These are phyloP conservation scores for Aspergillus pseudoviridinutans DNA, from an alignment of 2,329 filamentous ascomycete genomes.

Conservation along the genomic window DNA sequence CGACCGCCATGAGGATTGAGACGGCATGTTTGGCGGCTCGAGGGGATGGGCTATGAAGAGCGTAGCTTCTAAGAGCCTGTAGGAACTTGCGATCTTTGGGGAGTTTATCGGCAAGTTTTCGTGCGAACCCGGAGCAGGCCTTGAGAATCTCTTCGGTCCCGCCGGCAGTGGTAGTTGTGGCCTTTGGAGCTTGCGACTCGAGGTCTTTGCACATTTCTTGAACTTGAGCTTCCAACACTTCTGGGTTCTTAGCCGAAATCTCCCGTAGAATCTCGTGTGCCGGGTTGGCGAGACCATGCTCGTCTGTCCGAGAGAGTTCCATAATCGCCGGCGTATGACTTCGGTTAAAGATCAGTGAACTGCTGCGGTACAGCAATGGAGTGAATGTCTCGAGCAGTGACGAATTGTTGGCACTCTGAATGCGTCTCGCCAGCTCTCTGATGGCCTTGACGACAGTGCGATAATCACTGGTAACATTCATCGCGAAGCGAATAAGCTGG, in stretches of 20 bases:
- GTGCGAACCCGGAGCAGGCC: conserved; percentile 87
- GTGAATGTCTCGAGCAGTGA: conserved; percentile 72
- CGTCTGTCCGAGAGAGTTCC: conserved; percentile 78
- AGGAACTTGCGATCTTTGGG: conserved; percentile 76
- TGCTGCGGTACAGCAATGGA: conserved; percentile 77
- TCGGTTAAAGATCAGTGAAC: conserved; percentile 84
- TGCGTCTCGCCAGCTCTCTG: conserved; percentile 79
- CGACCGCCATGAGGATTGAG: conserved; percentile 76
- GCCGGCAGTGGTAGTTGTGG: conserved; percentile 63
- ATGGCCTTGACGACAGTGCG: conserved; percentile 85
- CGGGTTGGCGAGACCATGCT: conserved; percentile 69
- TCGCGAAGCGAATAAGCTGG: conserved; percentile 81
- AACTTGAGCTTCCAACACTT: conserved; percentile 88
- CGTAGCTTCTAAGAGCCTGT: conserved; percentile 77
- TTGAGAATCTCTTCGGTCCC: conserved; percentile 86
- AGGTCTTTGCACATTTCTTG: conserved; percentile 86
- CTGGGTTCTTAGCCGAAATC: conserved; percentile 83
- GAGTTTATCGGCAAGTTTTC: conserved; percentile 78
- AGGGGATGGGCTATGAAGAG: conserved; percentile 74
- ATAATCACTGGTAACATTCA: conserved; percentile 83
- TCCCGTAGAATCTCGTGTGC: conserved; percentile 89
- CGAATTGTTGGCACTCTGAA: conserved; percentile 62
- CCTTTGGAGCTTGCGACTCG: conserved; percentile 71
- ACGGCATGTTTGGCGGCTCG: conserved; percentile 90
- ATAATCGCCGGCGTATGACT: conserved; percentile 91